phyloP scores from a whole-genome alignment of 495 filamentous ascomycete genomes.

The Letharia lupina region DNA sequence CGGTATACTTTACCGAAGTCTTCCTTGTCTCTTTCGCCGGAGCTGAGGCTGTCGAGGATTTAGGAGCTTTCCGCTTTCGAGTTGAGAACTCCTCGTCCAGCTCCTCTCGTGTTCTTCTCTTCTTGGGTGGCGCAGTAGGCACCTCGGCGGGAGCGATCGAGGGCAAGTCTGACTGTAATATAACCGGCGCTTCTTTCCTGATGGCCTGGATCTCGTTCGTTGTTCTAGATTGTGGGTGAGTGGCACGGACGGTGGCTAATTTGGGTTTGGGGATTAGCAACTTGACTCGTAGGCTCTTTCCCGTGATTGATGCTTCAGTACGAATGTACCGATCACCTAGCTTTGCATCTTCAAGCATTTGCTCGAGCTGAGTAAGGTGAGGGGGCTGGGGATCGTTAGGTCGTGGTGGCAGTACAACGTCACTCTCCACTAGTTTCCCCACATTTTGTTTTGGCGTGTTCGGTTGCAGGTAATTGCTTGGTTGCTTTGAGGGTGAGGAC shows the following conservation, averaged over 20 bases:
- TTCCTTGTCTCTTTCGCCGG: conserved; percentile 7
- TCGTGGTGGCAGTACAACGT: background rate
- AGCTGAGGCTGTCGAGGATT: background rate
- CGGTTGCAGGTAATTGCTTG: conserved; percentile 21
- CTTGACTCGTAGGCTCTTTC: conserved; percentile 22
- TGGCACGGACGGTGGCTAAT: conserved; percentile 11
- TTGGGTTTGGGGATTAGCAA: conserved; percentile 20
- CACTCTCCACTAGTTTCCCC: conserved; percentile 17
- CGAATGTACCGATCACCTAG: conserved; percentile 23
- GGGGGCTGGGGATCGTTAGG: background rate
- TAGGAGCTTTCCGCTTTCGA: conserved; percentile 15
- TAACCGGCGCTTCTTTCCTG: background rate
- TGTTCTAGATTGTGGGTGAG: conserved; percentile 3
- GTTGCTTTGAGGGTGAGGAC: conserved; percentile 7
- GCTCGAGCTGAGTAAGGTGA: conserved; percentile 17
- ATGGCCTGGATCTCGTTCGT: background rate
- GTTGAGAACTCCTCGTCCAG: conserved; percentile 23
- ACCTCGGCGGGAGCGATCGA: conserved; percentile 10
- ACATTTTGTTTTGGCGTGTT: conserved; percentile 17
- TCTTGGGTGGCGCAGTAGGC: conserved; percentile 9
- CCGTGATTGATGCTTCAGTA: conserved; percentile 24
- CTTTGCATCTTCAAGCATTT: conserved; percentile 22
- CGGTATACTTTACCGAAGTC: conserved; percentile 14
- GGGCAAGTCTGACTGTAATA: conserved; percentile 24
- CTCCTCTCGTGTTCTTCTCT: conserved; percentile 17